Evolutionary conservation across 352 stramenopile species (phyloP), one percentile per base, ranked within the genome.

Genomic region (Globisporangium orthogonon): DNA sequence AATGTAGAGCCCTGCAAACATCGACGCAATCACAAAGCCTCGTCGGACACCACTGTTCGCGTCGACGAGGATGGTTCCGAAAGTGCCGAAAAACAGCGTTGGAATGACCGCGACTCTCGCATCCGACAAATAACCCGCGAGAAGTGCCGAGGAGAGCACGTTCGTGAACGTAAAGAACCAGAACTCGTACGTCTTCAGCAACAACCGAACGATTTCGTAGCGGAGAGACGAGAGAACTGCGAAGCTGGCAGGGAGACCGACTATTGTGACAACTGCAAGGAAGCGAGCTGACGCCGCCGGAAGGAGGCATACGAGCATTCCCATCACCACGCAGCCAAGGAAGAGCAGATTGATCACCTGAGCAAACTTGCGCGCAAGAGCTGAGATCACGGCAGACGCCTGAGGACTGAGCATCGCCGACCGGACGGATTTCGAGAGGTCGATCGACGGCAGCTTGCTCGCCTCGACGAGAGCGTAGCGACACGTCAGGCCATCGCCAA

Each of bases 141-240:
- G 62, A 10, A 74, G 37, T 1, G 54, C 10, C 13, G 58, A 60
- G 3, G 59, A 61, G 3, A 56, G n/a, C 0, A 52, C 18, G 35
- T 64, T 67, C 7, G 70, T 39, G 7, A 58, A 37, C 29, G 67
- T 55, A 50, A 76, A 71, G 60, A 75, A 74, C 65, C 67, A 78
- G 39, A 73, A 71, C 44, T 78, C 70, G 65, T 78, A 74, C 7
- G 67, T 71, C n/a, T 4, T 9, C 11, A 64, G 17, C n/a, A 49
- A 18, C n/a, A 49, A 18, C 44, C 44, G 44, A 7, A 49, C 44
- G 18, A 49, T 49, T 7, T 49, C 44, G 18, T 49, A 49, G 3
- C 44, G 44, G n/a, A 31, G 30, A 65, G 60, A 39, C 44, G 44
- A 15, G 44, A 30, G 23, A 5, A 49, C 44, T 7, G 44, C n/a